phyloP scores from a whole-genome alignment of 108 stramenopile species.

The Pinguiococcus pyrenoidosus region DNA sequence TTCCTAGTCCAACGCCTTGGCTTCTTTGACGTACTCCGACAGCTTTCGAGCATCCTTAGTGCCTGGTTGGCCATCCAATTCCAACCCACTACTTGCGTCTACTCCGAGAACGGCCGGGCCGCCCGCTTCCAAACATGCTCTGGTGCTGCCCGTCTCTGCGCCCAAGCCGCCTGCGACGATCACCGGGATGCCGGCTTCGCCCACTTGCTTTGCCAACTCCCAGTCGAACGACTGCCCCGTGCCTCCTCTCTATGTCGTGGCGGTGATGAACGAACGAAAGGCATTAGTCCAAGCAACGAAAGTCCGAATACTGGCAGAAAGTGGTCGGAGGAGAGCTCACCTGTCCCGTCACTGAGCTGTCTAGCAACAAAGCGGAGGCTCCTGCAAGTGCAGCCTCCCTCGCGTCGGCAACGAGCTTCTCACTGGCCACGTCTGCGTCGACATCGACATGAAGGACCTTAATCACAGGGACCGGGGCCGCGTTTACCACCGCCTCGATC shows the following conservation, averaged over 20 bases:
- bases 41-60: no score
- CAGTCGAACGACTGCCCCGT: conserved; percentile 88
- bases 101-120: no score
- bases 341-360: conserved; percentile 74
- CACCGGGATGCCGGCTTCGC: conserved; percentile 58
- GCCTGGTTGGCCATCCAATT: no score
- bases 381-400: conserved; percentile 49
- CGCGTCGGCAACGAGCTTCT: conserved; percentile 42
- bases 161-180: conserved; percentile 88
- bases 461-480: conserved; percentile 69
- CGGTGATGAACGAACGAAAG: no score
- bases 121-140: no score
- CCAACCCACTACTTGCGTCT: no score
- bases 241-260: conserved; percentile 77
- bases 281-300: no score
- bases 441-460: conserved; percentile 73
- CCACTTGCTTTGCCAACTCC: conserved; percentile 55
- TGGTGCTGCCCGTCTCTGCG: no score
- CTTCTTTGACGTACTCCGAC: no score
- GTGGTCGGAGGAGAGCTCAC: conserved; percentile 8
- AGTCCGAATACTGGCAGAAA: no score
- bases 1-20: no score
- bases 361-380: conserved; percentile 60
- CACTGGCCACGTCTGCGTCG: not conserved
- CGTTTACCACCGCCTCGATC: conserved; percentile 32